Evolutionary conservation across 805 yeast species (phyloP).

Genomic region (Candida sonorensis): DNA sequence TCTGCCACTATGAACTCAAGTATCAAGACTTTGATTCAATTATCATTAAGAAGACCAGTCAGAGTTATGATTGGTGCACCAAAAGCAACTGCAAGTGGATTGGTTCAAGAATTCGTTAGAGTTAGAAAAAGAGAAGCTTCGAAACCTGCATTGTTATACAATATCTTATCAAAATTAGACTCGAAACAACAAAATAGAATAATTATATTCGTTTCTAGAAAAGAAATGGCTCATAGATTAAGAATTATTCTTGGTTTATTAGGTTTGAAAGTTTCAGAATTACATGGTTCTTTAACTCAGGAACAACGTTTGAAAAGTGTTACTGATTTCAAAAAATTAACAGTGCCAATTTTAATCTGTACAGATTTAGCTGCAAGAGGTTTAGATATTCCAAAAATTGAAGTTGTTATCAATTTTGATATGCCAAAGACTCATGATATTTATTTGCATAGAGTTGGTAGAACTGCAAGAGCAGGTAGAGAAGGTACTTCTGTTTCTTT

Average conservation of each 20-base stretch:
- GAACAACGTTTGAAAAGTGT: slow-evolving; percentile 89
- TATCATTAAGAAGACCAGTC: slow-evolving; percentile 86
- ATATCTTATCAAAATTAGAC: slow-evolving; percentile 63
- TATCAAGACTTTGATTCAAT: slow-evolving; percentile 79
- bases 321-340: slow-evolving; percentile 71
- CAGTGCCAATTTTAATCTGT: slow-evolving; percentile 85
- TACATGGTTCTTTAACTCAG: slow-evolving; percentile 80
- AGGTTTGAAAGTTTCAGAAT: slow-evolving; percentile 72
- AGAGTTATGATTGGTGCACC: slow-evolving; percentile 96
- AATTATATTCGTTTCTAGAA: slow-evolving; percentile 88
- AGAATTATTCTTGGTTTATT: slow-evolving; percentile 69
- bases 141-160: slow-evolving; percentile 76
- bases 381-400: slow-evolving; percentile 97
- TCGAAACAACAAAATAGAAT: slow-evolving; percentile 58
- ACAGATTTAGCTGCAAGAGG: slow-evolving; percentile 99
- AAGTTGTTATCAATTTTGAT: slow-evolving; percentile 87
- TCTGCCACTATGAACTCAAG: slow-evolving; percentile 98
- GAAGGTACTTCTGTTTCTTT: slow-evolving; percentile 89
- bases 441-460: slow-evolving; percentile 95
- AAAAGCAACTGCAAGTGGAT: slow-evolving; percentile 84
- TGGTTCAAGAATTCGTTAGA: slow-evolving; percentile 91
- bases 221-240: slow-evolving; percentile 82
- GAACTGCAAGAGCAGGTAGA: slow-evolving; percentile 99
- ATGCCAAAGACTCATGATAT: slow-evolving; percentile 92
- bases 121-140: slow-evolving; percentile 81